Evolutionary conservation across 2,329 filamentous ascomycete species (phyloP), one percentile per base, ranked within the genome.

Genomic region (Cercospora citrullina): DNA sequence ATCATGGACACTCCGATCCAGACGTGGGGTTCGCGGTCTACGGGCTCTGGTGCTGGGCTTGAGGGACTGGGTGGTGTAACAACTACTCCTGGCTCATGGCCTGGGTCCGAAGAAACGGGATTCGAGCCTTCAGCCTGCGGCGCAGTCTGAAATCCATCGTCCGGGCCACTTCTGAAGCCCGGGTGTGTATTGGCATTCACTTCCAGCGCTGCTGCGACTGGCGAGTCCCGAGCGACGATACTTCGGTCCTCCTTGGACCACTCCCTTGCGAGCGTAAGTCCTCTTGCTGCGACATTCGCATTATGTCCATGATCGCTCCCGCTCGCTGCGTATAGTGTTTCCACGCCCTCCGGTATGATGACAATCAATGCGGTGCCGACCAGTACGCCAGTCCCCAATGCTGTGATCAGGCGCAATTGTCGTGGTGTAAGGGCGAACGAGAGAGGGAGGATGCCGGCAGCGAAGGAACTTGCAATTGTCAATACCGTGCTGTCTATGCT

Each of bases 301-400:
- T 63, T 45, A 55, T 73, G 75, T 16, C 70, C 63, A 48, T 75
- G 67, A 10, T 69, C 66, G 55, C 62, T 66, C 8, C 69, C 72
- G 18, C 70, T 72, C 42, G 87, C 84, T 73, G 82, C 89, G 73
- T 95, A 92, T 66, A 97, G 86, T 3, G 95, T 94, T 78, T 97
- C 94, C 68, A 98, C 90, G 42, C 95, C 95, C 80, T 99, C 95
- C 0, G 95, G 95, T 75, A 99, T 97, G 77, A 99, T 98, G 33
- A 99, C 93, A 72, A 98, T 94, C 72, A 99, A 86, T 1, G 94
- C 94, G 30, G 95, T 98, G 39, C 95, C 95, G 16, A 99, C 94
- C 8, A 99, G 84, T 62, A 99, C 91, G 55, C 95, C 95, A 79
- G 97, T 93, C 63, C 95, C 95, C 78, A 98, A 87, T 66, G 93